These are phyloP conservation scores for Cantharellus anzutake DNA, from an alignment of 768 basidiomycete species.

Conservation along the genomic window DNA sequence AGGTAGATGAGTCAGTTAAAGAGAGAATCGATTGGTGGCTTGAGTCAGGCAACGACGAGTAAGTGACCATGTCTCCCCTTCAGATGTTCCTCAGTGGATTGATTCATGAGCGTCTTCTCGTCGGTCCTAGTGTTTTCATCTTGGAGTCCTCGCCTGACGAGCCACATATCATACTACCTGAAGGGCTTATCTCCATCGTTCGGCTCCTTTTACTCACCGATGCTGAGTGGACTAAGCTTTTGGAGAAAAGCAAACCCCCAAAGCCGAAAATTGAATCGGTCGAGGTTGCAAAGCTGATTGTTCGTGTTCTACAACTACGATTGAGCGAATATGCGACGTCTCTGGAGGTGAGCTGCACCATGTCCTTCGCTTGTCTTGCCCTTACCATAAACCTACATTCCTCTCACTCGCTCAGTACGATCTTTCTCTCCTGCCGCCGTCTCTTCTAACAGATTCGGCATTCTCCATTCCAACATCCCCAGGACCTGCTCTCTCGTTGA, in stretches of 20 bases:
- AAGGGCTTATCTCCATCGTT: conserved; percentile 41
- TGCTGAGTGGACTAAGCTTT: conserved; percentile 39
- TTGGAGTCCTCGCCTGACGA: conserved; percentile 34
- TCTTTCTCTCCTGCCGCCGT: neutral
- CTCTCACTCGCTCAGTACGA: too few relatives aligned
- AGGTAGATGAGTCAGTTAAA: conserved; percentile 9
- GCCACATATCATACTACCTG: conserved; percentile 22
- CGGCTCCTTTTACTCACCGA: conserved; percentile 38
- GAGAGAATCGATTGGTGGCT: conserved; percentile 87
- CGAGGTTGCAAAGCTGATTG: conserved; percentile 19
- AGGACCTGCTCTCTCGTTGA: conserved; percentile 13
- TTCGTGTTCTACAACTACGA: conserved; percentile 31
- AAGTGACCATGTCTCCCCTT: conserved; percentile 6
- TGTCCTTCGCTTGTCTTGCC: neutral
- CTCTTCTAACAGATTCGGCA: too few relatives aligned
- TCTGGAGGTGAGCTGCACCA: conserved; percentile 29
- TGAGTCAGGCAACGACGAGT: conserved; percentile 83
- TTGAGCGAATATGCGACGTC: conserved; percentile 36
- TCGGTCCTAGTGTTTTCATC: neutral
- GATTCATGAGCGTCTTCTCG: neutral
- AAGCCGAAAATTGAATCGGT: conserved; percentile 38
- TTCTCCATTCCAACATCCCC: too few relatives aligned
- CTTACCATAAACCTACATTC: neutral
- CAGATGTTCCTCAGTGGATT: neutral
- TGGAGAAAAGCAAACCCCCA: conserved; percentile 49